These are phyloP conservation scores for Tricholoma matsutake DNA, from an alignment of 768 basidiomycete species.

Conservation along the genomic window DNA sequence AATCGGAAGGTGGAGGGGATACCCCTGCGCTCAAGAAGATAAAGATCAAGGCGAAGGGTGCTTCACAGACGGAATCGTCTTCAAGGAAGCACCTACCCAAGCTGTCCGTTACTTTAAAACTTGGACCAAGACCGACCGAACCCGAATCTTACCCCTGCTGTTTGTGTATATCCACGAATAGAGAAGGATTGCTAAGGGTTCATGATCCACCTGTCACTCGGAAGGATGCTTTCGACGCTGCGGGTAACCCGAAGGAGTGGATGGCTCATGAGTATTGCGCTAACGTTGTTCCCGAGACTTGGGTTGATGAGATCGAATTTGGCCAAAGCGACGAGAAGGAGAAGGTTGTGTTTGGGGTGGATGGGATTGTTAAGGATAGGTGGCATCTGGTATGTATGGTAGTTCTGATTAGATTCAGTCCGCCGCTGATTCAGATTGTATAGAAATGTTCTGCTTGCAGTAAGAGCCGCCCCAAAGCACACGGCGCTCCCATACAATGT, in stretches of 20 bases:
- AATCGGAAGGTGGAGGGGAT: conserved; percentile 33
- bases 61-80: conserved; percentile 14
- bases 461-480: conserved; percentile 61
- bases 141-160: conserved; percentile 63
- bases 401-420: conserved; percentile 2
- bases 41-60: conserved; percentile 34
- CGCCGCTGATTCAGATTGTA: neutral
- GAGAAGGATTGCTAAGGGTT: conserved; percentile 58
- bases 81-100: conserved; percentile 27
- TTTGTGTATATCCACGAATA: conserved; percentile 55
- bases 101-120: conserved; percentile 59
- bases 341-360: conserved; percentile 76
- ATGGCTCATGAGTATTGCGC: conserved; percentile 82
- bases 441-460: conserved; percentile 91
- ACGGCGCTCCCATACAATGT: conserved; percentile 88
- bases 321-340: conserved; percentile 38
- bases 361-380: conserved; percentile 84
- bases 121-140: conserved; percentile 60
- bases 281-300: conserved; percentile 83
- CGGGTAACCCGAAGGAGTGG: conserved; percentile 51
- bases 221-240: conserved; percentile 49
- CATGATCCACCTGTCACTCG: conserved; percentile 61
- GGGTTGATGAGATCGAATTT: conserved; percentile 70
- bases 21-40: conserved; percentile 48
- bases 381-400: conserved; percentile 81